Percentiles rank a stretch among this genome's conserved stretches.
Evolutionary conservation across 2,329 filamentous ascomycete species (phyloP).

Genomic region (Sordariomycetes sp.): DNA sequence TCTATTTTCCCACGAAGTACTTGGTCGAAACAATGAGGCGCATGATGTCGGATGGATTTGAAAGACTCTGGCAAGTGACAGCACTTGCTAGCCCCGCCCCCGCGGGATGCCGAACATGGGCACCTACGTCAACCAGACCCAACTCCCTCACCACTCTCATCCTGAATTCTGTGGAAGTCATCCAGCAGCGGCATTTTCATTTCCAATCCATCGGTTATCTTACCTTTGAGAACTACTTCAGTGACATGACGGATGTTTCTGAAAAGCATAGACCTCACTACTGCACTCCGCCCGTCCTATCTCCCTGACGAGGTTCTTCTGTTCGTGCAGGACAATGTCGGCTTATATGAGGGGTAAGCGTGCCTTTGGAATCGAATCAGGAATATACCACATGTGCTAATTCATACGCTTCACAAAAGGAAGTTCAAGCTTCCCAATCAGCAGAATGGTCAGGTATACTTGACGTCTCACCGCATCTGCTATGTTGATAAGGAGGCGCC

Average conservation of each 20-base stretch:
- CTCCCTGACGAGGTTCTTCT: constrained; percentile 87
- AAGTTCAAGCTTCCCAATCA: constrained; percentile 92
- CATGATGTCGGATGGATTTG: no score
- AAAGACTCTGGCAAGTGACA: background rate
- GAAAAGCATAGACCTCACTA: constrained; percentile 89
- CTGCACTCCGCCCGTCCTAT: constrained; percentile 84
- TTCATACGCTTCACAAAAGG: constrained; percentile 26
- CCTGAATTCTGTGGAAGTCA: background rate
- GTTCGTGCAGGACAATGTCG: constrained; percentile 95
- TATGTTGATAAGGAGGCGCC: constrained; percentile 87
- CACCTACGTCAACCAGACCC: background rate
- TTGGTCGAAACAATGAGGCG: no score
- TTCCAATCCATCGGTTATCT: background rate
- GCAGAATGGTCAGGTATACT: constrained; percentile 90
- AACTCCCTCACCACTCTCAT: background rate
- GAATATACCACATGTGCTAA: background rate
- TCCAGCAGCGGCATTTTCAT: background rate
- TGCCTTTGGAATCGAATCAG: background rate
- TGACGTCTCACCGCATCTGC: constrained; percentile 90
- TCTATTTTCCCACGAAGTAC: no score
- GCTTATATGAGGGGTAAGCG: constrained; percentile 93
- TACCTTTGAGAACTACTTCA: background rate
- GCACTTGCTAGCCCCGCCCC: background rate
- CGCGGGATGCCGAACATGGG: background rate
- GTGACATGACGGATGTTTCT: constrained; percentile 79